Evolutionary conservation across 331 rosid genomes (phyloP).

Genomic region (Cydonia oblonga): DNA sequence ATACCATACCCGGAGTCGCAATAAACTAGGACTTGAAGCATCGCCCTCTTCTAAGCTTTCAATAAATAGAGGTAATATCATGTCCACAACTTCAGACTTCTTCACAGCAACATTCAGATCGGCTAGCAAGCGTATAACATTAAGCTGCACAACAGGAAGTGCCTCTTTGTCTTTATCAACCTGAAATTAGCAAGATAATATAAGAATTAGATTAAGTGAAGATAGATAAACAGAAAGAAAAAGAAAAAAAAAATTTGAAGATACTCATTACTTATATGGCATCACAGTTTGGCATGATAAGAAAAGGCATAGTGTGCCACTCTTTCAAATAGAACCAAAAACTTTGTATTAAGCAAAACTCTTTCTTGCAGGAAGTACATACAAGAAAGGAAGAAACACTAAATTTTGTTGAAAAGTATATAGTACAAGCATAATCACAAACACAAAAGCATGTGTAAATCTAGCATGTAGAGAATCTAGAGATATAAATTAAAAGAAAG

Average conservation of each 20-base stretch:
- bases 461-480: not conserved
- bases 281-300: not conserved
- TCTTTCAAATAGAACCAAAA: not conserved
- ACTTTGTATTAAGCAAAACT: not conserved
- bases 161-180: constrained; percentile 72
- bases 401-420: not conserved
- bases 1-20: constrained; percentile 83
- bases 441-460: not conserved
- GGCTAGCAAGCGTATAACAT: constrained; percentile 76
- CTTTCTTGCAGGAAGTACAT: not conserved
- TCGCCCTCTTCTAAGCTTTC: constrained; percentile 98
- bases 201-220: constrained; percentile 18
- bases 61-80: constrained; percentile 83
- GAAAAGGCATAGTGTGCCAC: not conserved
- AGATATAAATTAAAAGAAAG: not conserved
- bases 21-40: constrained; percentile 86
- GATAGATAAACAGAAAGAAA: constrained; percentile 9
- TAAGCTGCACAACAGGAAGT: constrained; percentile 77
- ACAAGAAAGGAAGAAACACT: not conserved
- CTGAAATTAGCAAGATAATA: constrained; percentile 36
- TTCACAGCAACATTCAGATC: constrained; percentile 65
- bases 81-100: constrained; percentile 77
- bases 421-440: not conserved
- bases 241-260: not conserved
- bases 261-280: not conserved